A percentile compares a stretch with the other conserved stretches of the same genome.
These are phyloP conservation scores for Calophaca sinica DNA, from an alignment of 306 rosid species.

Conservation along the genomic window DNA sequence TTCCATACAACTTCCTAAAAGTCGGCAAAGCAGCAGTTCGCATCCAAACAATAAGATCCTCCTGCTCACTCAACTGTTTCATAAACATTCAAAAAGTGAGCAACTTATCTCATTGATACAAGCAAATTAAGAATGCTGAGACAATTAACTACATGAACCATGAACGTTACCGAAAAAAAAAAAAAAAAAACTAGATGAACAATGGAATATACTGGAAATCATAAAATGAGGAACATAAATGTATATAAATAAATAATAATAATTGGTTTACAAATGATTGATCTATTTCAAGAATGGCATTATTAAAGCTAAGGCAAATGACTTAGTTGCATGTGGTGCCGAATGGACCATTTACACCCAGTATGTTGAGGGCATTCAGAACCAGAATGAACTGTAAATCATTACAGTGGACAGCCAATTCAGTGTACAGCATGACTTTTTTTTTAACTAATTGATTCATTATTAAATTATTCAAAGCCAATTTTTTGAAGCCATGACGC, in stretches of 20 bases:
- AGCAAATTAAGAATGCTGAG: slow-evolving; percentile 24
- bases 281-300: slow-evolving; percentile 8
- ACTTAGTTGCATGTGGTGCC: neutral
- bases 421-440: too few relatives aligned
- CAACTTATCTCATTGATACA: slow-evolving; percentile 37
- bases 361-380: neutral
- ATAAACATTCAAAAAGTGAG: slow-evolving; percentile 49
- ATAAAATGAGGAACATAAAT: neutral
- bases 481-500: too few relatives aligned
- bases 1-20: slow-evolving; percentile 81
- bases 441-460: too few relatives aligned
- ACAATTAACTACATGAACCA: slow-evolving; percentile 9
- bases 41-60: slow-evolving; percentile 93
- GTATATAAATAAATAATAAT: neutral
- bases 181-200: slow-evolving; percentile 27
- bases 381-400: neutral
- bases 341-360: slow-evolving; percentile 2
- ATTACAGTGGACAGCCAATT: too few relatives aligned
- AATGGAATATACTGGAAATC: neutral
- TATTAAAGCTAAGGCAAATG: neutral
- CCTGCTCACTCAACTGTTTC: slow-evolving; percentile 78
- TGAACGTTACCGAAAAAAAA: too few relatives aligned
- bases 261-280: neutral
- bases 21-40: slow-evolving; percentile 92
- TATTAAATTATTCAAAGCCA: too few relatives aligned